Evolutionary conservation across 2,329 filamentous ascomycete genomes (phyloP).

Genomic region (Tolypocladium capitatum): DNA sequence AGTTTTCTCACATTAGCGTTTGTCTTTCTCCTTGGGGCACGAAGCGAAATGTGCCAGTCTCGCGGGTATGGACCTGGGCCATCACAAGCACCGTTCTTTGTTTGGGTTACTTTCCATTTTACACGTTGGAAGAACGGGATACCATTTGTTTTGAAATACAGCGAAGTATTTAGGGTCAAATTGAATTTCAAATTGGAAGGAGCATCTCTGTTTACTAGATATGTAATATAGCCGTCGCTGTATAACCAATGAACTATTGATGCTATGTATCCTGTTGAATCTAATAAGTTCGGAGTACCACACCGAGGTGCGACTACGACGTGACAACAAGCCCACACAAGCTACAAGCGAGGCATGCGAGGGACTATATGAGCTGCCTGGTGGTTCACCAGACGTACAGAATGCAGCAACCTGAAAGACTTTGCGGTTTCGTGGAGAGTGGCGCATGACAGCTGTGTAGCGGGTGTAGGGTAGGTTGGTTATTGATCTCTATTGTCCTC

Average conservation of each 20-base stretch:
- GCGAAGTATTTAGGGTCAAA: neutral
- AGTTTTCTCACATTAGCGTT: neutral
- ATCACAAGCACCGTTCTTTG: neutral
- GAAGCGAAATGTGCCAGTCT: neutral
- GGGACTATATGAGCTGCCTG: neutral
- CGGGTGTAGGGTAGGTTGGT: neutral
- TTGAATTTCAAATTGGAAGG: neutral
- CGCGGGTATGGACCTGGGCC: neutral
- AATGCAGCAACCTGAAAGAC: neutral
- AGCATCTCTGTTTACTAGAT: neutral
- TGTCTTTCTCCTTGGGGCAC: neutral
- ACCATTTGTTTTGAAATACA: conserved; percentile 10
- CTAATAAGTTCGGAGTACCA: too few relatives aligned
- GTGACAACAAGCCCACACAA: too few relatives aligned
- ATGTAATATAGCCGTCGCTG: neutral
- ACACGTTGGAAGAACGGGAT: conserved; percentile 10
- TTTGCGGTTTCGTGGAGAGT: neutral
- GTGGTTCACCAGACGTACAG: too few relatives aligned
- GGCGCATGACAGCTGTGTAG: neutral
- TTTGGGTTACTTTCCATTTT: neutral
- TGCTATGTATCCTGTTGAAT: neutral
- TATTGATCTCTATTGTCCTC: neutral
- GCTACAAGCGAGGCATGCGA: too few relatives aligned
- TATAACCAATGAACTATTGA: neutral
- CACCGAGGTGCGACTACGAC: too few relatives aligned